phyloP scores from a whole-genome alignment of 75 land plant genomes.

The Picea sitchensis region DNA sequence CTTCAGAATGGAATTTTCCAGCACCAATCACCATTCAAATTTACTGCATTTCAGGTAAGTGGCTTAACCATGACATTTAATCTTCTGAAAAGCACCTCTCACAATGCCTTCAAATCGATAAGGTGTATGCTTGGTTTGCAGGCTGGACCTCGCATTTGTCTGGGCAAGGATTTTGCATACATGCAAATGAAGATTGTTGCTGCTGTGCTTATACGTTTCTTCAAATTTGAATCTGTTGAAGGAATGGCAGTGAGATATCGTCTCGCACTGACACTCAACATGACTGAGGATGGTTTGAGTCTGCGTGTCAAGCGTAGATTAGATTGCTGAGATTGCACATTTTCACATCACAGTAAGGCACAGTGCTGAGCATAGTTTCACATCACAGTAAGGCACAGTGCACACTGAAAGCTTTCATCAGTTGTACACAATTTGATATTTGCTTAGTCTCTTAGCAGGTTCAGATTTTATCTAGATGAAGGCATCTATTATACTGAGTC shows the following conservation, averaged over 20 bases:
- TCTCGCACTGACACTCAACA: constrained; percentile 26
- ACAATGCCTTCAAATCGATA: background rate
- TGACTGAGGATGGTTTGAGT: constrained; percentile 19
- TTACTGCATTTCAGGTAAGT: constrained; percentile 46
- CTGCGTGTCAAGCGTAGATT: background rate
- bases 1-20: constrained; percentile 34
- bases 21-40: constrained; percentile 39
- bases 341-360: no score
- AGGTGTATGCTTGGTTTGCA: constrained; percentile 11
- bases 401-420: no score
- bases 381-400: no score
- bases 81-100: background rate
- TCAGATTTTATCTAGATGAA: no score
- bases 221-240: constrained; percentile 32
- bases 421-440: no score
- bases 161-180: constrained; percentile 75
- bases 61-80: background rate
- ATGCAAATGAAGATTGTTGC: constrained; percentile 70
- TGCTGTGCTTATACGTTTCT: constrained; percentile 36
- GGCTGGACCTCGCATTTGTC: constrained; percentile 77
- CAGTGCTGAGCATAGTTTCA: background rate
- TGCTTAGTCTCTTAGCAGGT: no score
- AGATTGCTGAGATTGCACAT: background rate
- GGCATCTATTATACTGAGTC: no score
- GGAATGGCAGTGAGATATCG: constrained; percentile 15